Conservation (phyloP, 2,329 filamentous ascomycete species). For the Talaromyces sp. region DNA sequence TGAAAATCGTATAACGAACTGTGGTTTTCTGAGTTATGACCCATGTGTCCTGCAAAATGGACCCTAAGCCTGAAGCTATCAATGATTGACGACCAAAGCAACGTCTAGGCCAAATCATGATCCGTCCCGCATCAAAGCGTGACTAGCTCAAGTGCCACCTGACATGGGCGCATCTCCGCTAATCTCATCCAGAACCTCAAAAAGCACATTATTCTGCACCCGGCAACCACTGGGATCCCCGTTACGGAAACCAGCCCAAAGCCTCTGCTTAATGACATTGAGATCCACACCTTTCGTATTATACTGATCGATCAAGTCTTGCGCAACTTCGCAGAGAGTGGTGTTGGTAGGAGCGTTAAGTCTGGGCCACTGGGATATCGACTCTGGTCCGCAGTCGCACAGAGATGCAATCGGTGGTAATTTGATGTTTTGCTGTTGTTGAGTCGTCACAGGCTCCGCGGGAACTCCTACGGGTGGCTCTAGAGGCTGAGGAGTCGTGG, state of each 20-base stretch:
- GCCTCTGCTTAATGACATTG: conserved; percentile 35
- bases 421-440: conserved; percentile 11
- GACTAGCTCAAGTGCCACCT: conserved; percentile 11
- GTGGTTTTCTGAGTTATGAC: neutral
- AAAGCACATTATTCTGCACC: conserved; percentile 45
- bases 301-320: conserved; percentile 39
- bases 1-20: neutral
- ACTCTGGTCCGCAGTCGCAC: conserved; percentile 18
- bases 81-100: neutral
- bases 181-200: conserved; percentile 42
- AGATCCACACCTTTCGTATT: conserved; percentile 38
- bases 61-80: neutral
- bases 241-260: conserved; percentile 36
- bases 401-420: conserved; percentile 17
- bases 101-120: neutral
- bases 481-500: neutral
- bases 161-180: conserved; percentile 24
- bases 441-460: neutral
- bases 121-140: neutral
- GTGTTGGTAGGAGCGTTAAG: conserved; percentile 34
- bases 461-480: neutral
- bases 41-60: neutral
- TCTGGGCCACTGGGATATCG: conserved; percentile 22
- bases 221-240: conserved; percentile 35
- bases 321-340: conserved; percentile 41